These are phyloP conservation scores for Hortiboletus flavorubellus DNA, from an alignment of 768 basidiomycete genomes.

Conservation along the genomic window DNA sequence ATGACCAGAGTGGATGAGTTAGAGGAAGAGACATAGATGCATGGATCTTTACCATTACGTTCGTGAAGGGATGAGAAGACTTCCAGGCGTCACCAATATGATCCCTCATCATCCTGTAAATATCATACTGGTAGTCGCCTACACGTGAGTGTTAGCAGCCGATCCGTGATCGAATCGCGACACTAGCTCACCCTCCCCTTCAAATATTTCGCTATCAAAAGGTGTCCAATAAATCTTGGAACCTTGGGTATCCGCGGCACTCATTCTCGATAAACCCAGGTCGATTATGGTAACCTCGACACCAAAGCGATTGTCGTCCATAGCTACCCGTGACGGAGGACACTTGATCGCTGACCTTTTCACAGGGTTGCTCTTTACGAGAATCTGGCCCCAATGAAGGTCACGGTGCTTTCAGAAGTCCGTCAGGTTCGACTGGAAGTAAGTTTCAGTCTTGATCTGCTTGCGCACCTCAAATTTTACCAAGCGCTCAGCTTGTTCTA, in stretches of 20 bases:
- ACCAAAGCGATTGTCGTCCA: constrained; percentile 68
- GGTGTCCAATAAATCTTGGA: constrained; percentile 66
- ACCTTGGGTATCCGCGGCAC: constrained; percentile 47
- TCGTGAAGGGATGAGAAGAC: constrained; percentile 75
- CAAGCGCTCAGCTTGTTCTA: constrained; percentile 76
- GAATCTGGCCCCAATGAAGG: constrained; percentile 96
- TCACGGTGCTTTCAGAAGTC: constrained; percentile 77
- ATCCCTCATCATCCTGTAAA: constrained; percentile 85
- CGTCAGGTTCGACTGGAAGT: background rate
- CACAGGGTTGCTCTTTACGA: constrained; percentile 58
- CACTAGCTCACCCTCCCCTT: constrained; percentile 73
- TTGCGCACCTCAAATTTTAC: constrained; percentile 81
- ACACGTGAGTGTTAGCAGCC: constrained; percentile 13
- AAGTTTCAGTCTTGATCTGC: background rate
- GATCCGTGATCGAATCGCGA: background rate
- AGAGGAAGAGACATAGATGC: background rate
- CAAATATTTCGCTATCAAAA: constrained; percentile 86
- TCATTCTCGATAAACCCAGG: constrained; percentile 87
- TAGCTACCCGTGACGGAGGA: constrained; percentile 37
- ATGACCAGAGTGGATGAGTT: constrained; percentile 11
- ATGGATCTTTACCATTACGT: constrained; percentile 70
- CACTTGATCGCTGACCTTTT: constrained; percentile 34
- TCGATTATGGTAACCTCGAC: constrained; percentile 88
- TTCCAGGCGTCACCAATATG: constrained; percentile 67
- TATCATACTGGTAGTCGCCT: constrained; percentile 93